A percentile compares a stretch with the other conserved stretches of the same genome.
phyloP scores from a whole-genome alignment of 2,329 filamentous ascomycete species.

The Aspergillus hiratsukae region DNA sequence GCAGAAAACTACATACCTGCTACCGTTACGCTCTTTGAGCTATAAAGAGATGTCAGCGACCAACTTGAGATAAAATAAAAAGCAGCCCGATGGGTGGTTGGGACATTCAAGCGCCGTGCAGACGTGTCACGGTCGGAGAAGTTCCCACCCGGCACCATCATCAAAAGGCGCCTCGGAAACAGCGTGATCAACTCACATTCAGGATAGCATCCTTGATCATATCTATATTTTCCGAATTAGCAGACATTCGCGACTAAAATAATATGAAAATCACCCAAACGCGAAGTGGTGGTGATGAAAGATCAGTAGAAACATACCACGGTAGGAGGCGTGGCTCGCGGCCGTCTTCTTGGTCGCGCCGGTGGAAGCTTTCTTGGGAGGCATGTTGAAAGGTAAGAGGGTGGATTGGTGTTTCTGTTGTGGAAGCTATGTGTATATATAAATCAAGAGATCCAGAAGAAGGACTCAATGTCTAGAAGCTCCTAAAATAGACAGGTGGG shows the following conservation, averaged over 20 bases:
- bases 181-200: constrained; percentile 58
- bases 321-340: constrained; percentile 60
- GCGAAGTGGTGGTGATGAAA: constrained; percentile 45
- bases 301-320: constrained; percentile 54
- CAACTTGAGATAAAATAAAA: constrained; percentile 20
- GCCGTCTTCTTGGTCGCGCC: constrained; percentile 56
- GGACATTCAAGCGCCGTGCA: constrained; percentile 16
- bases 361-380: constrained; percentile 59
- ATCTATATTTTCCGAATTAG: constrained; percentile 54
- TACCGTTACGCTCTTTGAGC: constrained; percentile 68
- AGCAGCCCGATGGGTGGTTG: constrained; percentile 20
- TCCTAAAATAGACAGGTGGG: constrained; percentile 15
- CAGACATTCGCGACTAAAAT: constrained; percentile 49
- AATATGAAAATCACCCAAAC: constrained; percentile 30
- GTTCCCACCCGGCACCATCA: constrained; percentile 32
- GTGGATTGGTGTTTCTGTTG: constrained; percentile 2
- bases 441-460: constrained; percentile 4
- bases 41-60: constrained; percentile 50
- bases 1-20: constrained; percentile 53
- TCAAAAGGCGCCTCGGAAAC: constrained; percentile 44
- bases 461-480: constrained; percentile 6
- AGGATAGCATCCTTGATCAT: constrained; percentile 71
- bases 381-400: constrained; percentile 47
- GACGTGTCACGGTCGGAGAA: constrained; percentile 36
- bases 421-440: constrained; percentile 12